These are phyloP conservation scores for Blastocystis sp. DNA, from an alignment of 352 stramenopile species.

Conservation along the genomic window DNA sequence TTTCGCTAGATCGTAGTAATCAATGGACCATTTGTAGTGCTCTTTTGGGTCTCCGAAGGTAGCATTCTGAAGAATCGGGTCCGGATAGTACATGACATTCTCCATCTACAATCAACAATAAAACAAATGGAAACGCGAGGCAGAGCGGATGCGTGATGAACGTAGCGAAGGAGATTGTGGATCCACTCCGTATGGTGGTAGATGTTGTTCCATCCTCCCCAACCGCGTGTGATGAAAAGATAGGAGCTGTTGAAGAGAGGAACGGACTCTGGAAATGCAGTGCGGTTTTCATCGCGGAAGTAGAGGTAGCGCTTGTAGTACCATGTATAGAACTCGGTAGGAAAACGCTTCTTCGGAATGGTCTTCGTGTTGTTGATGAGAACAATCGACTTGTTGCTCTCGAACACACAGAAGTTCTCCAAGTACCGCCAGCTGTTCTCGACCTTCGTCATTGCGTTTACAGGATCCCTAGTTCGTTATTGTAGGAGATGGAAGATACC, in stretches of 20 bases:
- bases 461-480: neutral
- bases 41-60: constrained; percentile 25
- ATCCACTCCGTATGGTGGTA: constrained; percentile 54
- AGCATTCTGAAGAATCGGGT: neutral
- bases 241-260: constrained; percentile 4
- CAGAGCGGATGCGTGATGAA: neutral
- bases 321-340: constrained; percentile 36
- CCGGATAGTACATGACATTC: constrained; percentile 28
- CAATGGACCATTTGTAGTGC: constrained; percentile 5
- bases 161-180: constrained; percentile 43
- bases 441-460: neutral
- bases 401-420: constrained; percentile 51
- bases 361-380: constrained; percentile 43
- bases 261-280: neutral
- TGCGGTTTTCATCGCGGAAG: neutral
- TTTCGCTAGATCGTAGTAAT: constrained; percentile 38
- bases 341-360: neutral
- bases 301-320: constrained; percentile 54
- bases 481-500: neutral
- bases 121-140: neutral
- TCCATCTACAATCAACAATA: neutral
- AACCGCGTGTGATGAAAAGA: constrained; percentile 30
- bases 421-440: constrained; percentile 26
- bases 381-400: constrained; percentile 32
- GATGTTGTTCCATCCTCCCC: constrained; percentile 54